Conservation (phyloP, 768 basidiomycete genomes). For the Serendipita sp. region DNA sequence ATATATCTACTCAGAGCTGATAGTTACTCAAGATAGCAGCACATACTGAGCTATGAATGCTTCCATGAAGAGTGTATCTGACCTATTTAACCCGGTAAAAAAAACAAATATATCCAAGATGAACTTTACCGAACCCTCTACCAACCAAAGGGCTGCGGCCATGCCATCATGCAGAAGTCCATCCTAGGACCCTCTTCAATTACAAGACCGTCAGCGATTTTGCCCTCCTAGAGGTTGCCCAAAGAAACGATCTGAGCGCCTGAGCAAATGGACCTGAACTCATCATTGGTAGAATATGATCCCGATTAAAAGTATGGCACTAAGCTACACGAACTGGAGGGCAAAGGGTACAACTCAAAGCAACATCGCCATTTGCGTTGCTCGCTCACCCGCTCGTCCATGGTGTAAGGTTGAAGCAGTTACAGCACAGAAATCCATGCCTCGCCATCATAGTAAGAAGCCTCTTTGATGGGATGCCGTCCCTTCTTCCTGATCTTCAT, state of each 20-base stretch:
- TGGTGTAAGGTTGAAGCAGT: background rate
- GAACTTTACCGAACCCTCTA: too few species aligned
- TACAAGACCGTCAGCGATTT: too few species aligned
- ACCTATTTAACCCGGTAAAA: background rate
- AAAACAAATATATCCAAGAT: background rate
- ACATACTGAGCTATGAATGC: too few species aligned
- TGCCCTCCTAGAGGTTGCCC: too few species aligned
- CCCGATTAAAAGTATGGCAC: background rate
- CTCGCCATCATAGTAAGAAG: background rate
- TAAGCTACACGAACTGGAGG: background rate
- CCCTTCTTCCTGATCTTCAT: background rate
- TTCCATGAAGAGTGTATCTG: too few species aligned
- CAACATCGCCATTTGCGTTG: background rate
- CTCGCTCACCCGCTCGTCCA: background rate
- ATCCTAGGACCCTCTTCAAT: too few species aligned
- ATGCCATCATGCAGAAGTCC: too few species aligned
- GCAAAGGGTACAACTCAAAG: background rate
- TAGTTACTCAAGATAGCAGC: background rate
- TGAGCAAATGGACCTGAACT: background rate
- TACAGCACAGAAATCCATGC: background rate
- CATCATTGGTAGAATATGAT: background rate
- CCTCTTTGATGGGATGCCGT: background rate
- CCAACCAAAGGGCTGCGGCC: too few species aligned
- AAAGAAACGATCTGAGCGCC: background rate
- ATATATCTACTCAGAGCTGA: background rate